phyloP scores from a whole-genome alignment of 139 green algal genomes.

The Picochlorum sp. region DNA sequence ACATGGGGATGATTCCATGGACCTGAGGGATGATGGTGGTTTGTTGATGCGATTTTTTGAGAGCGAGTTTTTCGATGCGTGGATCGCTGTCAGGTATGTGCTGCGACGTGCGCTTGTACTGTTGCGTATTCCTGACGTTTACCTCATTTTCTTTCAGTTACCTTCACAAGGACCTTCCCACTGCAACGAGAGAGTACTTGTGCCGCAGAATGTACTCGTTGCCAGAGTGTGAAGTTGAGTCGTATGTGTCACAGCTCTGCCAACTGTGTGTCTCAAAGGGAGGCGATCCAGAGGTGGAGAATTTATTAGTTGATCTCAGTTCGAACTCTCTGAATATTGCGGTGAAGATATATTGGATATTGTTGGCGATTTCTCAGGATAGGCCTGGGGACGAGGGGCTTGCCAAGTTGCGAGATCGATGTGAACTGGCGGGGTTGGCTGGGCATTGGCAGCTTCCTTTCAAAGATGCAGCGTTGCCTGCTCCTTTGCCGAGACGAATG shows the following conservation, averaged over 20 bases:
- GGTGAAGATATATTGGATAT: slow-evolving; percentile 87
- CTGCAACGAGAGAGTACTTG: slow-evolving; percentile 79
- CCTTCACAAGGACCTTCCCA: slow-evolving; percentile 59
- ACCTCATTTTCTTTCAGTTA: slow-evolving; percentile 45
- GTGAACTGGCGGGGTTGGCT: slow-evolving; percentile 66
- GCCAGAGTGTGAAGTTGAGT: slow-evolving; percentile 61
- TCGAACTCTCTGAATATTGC: slow-evolving; percentile 68
- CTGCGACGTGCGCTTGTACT: not conserved
- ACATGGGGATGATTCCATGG: not conserved
- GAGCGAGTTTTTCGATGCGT: slow-evolving; percentile 74
- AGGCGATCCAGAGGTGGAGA: slow-evolving; percentile 48
- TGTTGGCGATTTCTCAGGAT: slow-evolving; percentile 84
- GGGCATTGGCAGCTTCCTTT: slow-evolving; percentile 73
- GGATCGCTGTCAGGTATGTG: slow-evolving; percentile 70
- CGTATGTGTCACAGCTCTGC: slow-evolving; percentile 82
- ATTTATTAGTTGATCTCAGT: slow-evolving; percentile 62
- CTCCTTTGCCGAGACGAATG: slow-evolving; percentile 28
- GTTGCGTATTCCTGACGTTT: not conserved
- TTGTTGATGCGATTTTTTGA: slow-evolving; percentile 81
- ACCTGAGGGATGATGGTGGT: slow-evolving; percentile 37
- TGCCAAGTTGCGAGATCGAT: slow-evolving; percentile 38
- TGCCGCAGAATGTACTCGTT: slow-evolving; percentile 80
- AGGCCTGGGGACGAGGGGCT: slow-evolving; percentile 50
- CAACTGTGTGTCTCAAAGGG: slow-evolving; percentile 59
- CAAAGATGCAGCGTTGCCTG: slow-evolving; percentile 45